Percentiles rank a stretch among this genome's conserved stretches.
phyloP scores from a whole-genome alignment of 2,329 filamentous ascomycete genomes.

The Aspergillus tubingensis region DNA sequence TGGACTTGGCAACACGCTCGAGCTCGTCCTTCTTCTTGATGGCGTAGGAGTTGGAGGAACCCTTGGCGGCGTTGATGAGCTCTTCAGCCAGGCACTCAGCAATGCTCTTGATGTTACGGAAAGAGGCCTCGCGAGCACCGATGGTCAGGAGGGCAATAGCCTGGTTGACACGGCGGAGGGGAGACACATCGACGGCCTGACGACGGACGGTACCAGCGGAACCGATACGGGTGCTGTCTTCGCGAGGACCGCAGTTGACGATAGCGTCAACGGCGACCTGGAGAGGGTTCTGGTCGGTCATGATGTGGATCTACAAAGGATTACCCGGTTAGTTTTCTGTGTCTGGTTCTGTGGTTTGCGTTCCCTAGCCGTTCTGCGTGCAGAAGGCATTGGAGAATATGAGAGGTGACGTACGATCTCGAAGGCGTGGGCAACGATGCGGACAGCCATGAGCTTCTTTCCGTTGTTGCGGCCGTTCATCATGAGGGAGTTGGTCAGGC shows the following conservation, averaged over 20 bases:
- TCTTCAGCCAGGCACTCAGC: constrained; percentile 99
- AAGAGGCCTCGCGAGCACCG: constrained; percentile 95
- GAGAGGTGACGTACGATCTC: constrained; percentile 81
- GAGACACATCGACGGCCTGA: constrained; percentile 99
- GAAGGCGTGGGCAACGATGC: constrained; percentile 98
- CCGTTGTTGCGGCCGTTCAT: constrained; percentile 99
- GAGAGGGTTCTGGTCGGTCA: constrained; percentile 99
- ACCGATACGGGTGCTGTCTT: constrained; percentile 99
- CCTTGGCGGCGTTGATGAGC: constrained; percentile 99
- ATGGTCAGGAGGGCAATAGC: constrained; percentile 98
- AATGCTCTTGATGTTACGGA: constrained; percentile 99
- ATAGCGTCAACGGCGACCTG: constrained; percentile 99
- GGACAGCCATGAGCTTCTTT: constrained; percentile 99
- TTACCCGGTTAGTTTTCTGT: constrained; percentile 13
- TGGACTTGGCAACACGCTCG: constrained; percentile 99
- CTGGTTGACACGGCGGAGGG: constrained; percentile 99
- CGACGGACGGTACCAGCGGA: constrained; percentile 99
- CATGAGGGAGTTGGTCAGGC: constrained; percentile 99
- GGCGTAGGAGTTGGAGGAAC: constrained; percentile 99
- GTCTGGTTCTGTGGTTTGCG: not conserved
- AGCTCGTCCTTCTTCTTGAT: constrained; percentile 99
- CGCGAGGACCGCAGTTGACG: constrained; percentile 99
- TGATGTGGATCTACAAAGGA: constrained; percentile 85
- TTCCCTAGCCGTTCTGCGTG: not conserved
- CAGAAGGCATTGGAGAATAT: not conserved